These are phyloP conservation scores for Hanseniaspora meyeri DNA, from an alignment of 805 yeast species.

Conservation along the genomic window DNA sequence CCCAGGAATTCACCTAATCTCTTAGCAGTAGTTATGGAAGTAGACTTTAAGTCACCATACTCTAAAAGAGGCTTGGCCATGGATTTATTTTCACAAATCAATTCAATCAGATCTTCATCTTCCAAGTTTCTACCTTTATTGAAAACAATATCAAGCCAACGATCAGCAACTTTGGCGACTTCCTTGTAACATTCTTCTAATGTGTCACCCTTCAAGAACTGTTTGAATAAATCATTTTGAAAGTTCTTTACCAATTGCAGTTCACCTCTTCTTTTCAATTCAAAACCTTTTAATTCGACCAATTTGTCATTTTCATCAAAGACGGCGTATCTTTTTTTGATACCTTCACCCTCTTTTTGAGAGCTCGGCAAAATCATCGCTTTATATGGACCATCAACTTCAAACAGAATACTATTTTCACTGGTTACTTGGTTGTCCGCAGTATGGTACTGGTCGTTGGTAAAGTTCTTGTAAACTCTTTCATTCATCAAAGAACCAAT, in stretches of 20 bases:
- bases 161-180: conserved; percentile 84
- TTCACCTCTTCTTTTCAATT: conserved; percentile 92
- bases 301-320: conserved; percentile 87
- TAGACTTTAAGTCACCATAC: conserved; percentile 80
- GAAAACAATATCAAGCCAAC: conserved; percentile 91
- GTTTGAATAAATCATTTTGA: conserved; percentile 86
- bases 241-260: conserved; percentile 83
- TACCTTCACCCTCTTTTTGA: conserved; percentile 91
- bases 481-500: conserved; percentile 95
- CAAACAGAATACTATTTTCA: conserved; percentile 92
- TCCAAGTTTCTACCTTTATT: conserved; percentile 76
- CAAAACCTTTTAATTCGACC: conserved; percentile 95
- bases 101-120: conserved; percentile 84
- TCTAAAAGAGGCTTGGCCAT: conserved; percentile 88
- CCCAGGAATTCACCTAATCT: conserved; percentile 91
- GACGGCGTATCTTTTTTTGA: conserved; percentile 93
- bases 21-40: conserved; percentile 89
- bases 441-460: conserved; percentile 90
- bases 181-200: conserved; percentile 72
- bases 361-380: conserved; percentile 97
- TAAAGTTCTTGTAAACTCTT: conserved; percentile 77
- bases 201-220: conserved; percentile 74
- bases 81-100: conserved; percentile 90
- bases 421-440: conserved; percentile 55
- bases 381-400: conserved; percentile 95